Conservation (phyloP, 495 filamentous ascomycete genomes). For the Aspergillus conjunctus region DNA sequence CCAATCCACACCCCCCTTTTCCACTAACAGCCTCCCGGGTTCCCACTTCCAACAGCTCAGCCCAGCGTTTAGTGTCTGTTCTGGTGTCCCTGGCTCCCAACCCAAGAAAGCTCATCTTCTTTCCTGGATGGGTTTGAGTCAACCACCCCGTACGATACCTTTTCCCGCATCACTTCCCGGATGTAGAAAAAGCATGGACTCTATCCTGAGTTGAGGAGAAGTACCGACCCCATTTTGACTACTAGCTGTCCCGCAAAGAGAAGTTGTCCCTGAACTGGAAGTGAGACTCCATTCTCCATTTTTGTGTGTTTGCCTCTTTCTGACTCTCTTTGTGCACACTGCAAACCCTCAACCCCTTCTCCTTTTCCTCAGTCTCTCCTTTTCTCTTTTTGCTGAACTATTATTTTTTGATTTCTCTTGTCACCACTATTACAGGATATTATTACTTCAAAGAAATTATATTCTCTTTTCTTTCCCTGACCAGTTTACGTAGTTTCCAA, state of each 20-base stretch:
- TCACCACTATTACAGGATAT: background rate
- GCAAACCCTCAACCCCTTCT: conserved; percentile 16
- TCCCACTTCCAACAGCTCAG: conserved; percentile 11
- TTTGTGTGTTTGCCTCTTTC: conserved; percentile 15
- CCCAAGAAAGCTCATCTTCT: conserved; percentile 7
- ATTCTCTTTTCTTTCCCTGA: conserved; percentile 3
- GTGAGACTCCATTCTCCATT: conserved; percentile 4
- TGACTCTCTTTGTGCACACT: conserved; percentile 15
- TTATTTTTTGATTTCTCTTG: background rate
- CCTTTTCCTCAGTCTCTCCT: conserved; percentile 11
- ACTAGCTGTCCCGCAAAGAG: background rate
- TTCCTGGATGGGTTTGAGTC: conserved; percentile 8
- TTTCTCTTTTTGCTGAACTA: background rate
- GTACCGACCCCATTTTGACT: conserved; percentile 11
- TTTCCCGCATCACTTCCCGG: conserved; percentile 24
- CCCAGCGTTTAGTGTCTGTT: conserved; percentile 3
- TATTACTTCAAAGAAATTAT: background rate
- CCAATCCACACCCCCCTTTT: conserved; percentile 10
- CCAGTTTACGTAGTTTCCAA: conserved; percentile 14
- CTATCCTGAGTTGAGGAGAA: background rate
- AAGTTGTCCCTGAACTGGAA: conserved; percentile 9
- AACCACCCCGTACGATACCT: conserved; percentile 13
- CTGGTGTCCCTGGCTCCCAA: conserved; percentile 7
- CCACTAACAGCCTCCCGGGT: conserved; percentile 5
- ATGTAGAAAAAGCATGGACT: conserved; percentile 19